A percentile compares a stretch with the other conserved stretches of the same genome.
These are phyloP conservation scores for Talaromyces sp. DNA, from an alignment of 2,329 filamentous ascomycete species.

Conservation along the genomic window DNA sequence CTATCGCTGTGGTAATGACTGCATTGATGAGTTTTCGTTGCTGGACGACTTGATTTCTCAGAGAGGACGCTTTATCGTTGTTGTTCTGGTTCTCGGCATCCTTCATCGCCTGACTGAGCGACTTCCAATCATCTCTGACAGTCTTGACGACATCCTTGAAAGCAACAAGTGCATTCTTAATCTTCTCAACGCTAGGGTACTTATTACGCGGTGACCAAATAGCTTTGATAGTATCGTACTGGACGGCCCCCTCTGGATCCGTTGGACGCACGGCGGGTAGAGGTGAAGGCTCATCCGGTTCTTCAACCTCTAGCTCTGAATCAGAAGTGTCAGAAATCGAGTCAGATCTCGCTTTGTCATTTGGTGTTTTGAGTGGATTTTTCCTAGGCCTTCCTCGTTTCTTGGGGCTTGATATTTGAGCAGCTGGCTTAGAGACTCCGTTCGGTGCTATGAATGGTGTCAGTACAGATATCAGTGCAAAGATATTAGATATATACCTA, in stretches of 20 bases:
- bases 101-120: conserved; percentile 54
- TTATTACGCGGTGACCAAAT: conserved; percentile 58
- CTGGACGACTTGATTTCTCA: conserved; percentile 56
- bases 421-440: conserved; percentile 19
- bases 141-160: conserved; percentile 60
- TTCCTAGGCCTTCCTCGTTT: conserved; percentile 26
- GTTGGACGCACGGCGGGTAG: conserved; percentile 51
- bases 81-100: conserved; percentile 58
- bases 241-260: conserved; percentile 51
- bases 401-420: conserved; percentile 25
- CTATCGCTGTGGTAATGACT: conserved; percentile 43
- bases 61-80: conserved; percentile 50
- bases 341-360: conserved; percentile 35
- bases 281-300: conserved; percentile 53
- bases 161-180: conserved; percentile 53
- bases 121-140: conserved; percentile 61
- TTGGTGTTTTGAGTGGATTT: conserved; percentile 23
- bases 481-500: conserved; percentile 9
- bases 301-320: conserved; percentile 51
- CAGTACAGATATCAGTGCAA: background rate
- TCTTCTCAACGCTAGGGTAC: conserved; percentile 47
- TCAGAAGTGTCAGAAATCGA: conserved; percentile 51
- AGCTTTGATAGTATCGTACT: conserved; percentile 60
- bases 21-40: conserved; percentile 57
- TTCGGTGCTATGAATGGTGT: conserved; percentile 3